Base-by-base conservation (phyloP, 768 basidiomycete species). In the Mycena belliarum region DNA sequence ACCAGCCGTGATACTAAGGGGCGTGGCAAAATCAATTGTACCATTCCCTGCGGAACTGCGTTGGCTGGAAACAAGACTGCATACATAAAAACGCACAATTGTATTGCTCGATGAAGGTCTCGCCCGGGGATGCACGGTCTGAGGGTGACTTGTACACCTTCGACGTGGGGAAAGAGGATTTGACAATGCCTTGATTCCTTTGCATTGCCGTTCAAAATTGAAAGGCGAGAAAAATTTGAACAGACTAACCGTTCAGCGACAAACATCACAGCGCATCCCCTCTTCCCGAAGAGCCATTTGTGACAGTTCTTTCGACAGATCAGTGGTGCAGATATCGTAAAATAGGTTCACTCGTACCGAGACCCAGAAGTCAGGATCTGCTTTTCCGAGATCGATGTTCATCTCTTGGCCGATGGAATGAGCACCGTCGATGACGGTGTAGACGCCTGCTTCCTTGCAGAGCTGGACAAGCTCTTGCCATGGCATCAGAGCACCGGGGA, bases 331-430 rank as follows among this genome's bases (percentile, higher is more conserved):
- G 42, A 20, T 10, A 10, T 20, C n/a, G 18, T 12, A 32, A 28
- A 20, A 26, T 35, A 49, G 51, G 43, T 7, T 41, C 9, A 24
- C n/a, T 73, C 85, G 25, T 56, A 88, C 88, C 18, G 87, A 84
- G 23, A 87, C 74, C 85, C 86, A 92, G 68, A 91, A 91, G 53
- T 61, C 60, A 1, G 60, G 60, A 29, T 53, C 55, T 1, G 72
- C 72, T 42, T 75, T 73, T 4, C 74, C 75, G 18, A 93, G 69
- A 65, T 91, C 79, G 55, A 91, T 77, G 52, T 81, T 71, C 7
- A 79, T 64, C 64, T 90, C 84, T 64, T 89, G 89, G 0, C 91
- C 91, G 38, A 93, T 81, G 4, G 84, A 81, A 65, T 93, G 91
- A 7, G 91, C 91, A 2, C 80, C 91, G 64, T 93, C 91, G 8